A percentile compares a stretch with the other conserved stretches of the same genome.
Evolutionary conservation across 2,329 filamentous ascomycete species (phyloP).

Genomic region (Phyllosticta paracitricarpa): DNA sequence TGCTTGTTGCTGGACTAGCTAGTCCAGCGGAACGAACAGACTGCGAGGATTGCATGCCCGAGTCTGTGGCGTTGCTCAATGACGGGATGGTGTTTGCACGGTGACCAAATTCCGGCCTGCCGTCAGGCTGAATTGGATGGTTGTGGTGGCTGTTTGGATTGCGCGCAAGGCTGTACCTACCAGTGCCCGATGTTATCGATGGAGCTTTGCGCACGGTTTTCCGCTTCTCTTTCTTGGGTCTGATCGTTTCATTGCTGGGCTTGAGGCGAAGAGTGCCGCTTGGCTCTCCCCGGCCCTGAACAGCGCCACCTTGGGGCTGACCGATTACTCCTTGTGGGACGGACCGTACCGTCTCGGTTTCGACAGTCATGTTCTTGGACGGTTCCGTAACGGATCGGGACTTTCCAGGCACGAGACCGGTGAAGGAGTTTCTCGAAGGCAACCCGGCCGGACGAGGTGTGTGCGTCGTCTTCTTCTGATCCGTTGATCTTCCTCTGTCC

Average conservation of each 20-base stretch:
- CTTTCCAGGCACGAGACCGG: conserved; percentile 54
- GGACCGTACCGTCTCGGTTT: conserved; percentile 90
- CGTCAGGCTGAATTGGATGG: not conserved
- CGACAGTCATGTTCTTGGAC: conserved; percentile 87
- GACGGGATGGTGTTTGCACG: conserved; percentile 16
- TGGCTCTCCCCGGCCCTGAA: conserved; percentile 50
- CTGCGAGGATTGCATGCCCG: not conserved
- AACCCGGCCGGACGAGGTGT: conserved; percentile 24
- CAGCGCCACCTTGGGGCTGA: conserved; percentile 44
- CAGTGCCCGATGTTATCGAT: conserved; percentile 58
- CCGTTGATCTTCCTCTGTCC: conserved; percentile 26
- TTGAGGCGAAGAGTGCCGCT: conserved; percentile 73
- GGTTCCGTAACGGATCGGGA: conserved; percentile 58
- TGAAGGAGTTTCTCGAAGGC: conserved; percentile 56
- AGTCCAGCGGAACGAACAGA: not conserved
- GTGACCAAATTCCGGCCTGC: conserved; percentile 17
- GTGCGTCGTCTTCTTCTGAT: conserved; percentile 27
- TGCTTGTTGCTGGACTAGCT: not conserved
- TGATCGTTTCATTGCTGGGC: conserved; percentile 89
- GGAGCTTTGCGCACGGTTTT: conserved; percentile 66
- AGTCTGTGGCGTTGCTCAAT: not conserved
- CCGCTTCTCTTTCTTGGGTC: conserved; percentile 88
- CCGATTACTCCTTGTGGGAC: conserved; percentile 75
- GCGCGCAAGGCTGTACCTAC: conserved; percentile 43
- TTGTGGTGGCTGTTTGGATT: conserved; percentile 22